Evolutionary conservation across 208 protist species (phyloP), one percentile per base, ranked within the genome.

Genomic region (Acanthamoeba triangularis): DNA sequence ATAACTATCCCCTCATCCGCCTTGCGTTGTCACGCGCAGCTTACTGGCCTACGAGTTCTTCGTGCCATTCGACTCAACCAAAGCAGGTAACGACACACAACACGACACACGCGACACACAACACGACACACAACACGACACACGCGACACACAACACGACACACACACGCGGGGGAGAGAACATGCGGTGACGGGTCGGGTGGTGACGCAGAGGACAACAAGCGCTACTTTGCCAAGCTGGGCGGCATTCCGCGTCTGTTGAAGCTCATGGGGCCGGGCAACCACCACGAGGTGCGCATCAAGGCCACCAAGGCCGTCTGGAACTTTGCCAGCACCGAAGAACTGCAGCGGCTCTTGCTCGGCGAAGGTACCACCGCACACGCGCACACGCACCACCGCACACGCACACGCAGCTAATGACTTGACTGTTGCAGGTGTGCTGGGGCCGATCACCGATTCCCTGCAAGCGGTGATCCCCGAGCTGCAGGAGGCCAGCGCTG

Each of bases 191-290:
- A 74, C 30, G 20, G 16, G 54, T 47, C 44, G 44, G 52, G 13
- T 20, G 52, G 52, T 4, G 3, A 37, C 10, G 30, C 52, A 94
- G 90, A 82, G 54, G 63, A 59, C 90, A 94, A 94, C 67, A 76
- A 82, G 44, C 90, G 90, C 35, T 94, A 94, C 72, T 94, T 94
- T 82, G 90, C 90, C 37, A 76, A 94, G 90, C 10, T 67, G 30
- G 90, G 65, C 52, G 90, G 90, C 37, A 94, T 94, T n/a, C 33
- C 61, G 14, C n/a, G 18, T 2, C 18, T 94, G 20, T 33, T 94
- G n/a, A 47, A 30, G 37, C 90, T 94, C n/a, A 94, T 94, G 90
- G 90, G 90, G 0, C 65, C 59, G 47, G 90, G 56, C 90, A 74
- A 94, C 54, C 44, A 59, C 28, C 37, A 94, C 52, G 37, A 94